phyloP scores from a whole-genome alignment of 371 early-diverging fungal species.

The Apophysomyces sp. region DNA sequence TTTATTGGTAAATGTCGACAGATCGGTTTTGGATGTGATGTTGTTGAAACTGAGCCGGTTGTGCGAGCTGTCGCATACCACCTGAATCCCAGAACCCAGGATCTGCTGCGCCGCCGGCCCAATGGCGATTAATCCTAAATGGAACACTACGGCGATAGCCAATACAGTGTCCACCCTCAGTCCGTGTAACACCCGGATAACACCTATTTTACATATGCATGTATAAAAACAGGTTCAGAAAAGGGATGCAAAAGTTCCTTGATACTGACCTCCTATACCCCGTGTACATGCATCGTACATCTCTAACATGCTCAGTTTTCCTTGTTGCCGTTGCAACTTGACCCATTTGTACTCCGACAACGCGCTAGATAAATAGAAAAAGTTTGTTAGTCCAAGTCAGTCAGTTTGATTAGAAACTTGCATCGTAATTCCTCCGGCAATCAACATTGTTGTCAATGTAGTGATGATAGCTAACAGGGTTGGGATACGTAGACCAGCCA shows the following conservation, averaged over 20 bases:
- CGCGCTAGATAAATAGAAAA: slow-evolving; percentile 5
- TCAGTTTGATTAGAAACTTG: neutral
- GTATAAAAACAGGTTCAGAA: neutral
- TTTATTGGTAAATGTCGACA: neutral
- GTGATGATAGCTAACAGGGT: slow-evolving; percentile 11
- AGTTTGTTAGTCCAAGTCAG: neutral
- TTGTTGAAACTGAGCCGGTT: slow-evolving; percentile 1
- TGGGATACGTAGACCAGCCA: slow-evolving; percentile 11
- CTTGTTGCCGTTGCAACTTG: slow-evolving; percentile 10
- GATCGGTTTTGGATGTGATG: neutral
- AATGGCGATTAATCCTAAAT: slow-evolving; percentile 15
- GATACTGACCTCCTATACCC: slow-evolving; percentile 15
- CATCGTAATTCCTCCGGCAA: slow-evolving; percentile 14
- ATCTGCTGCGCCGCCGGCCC: slow-evolving; percentile 14
- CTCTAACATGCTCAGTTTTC: slow-evolving; percentile 10
- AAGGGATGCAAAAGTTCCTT: neutral
- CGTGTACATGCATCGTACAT: slow-evolving; percentile 20
- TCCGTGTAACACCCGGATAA: neutral
- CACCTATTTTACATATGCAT: neutral
- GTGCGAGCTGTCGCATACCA: neutral
- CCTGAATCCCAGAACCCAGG: neutral
- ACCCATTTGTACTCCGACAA: slow-evolving; percentile 24
- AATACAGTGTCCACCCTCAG: slow-evolving; percentile 1
- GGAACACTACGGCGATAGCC: slow-evolving; percentile 5
- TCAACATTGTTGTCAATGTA: slow-evolving; percentile 9